Conservation (phyloP, 2,329 filamentous ascomycete species). For the Xylariomycetidae sp. region DNA sequence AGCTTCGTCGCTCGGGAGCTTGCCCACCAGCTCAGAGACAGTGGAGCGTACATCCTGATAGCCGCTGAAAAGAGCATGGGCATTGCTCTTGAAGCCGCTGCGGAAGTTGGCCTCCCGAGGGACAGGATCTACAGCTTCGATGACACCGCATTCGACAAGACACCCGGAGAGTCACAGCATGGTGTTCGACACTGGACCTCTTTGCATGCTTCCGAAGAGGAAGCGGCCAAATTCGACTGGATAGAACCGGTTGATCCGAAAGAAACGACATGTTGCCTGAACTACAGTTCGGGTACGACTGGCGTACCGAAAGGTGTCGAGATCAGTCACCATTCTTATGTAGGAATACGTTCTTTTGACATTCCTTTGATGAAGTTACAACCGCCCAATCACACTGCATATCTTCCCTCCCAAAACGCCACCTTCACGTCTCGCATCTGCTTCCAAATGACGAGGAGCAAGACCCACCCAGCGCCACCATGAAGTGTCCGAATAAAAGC, state of each 20-base stretch:
- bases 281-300: slow-evolving; percentile 75
- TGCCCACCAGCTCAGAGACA: slow-evolving; percentile 68
- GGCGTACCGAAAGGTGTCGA: slow-evolving; percentile 80
- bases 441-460: too few species aligned
- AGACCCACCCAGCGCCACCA: too few species aligned
- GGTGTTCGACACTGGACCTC: slow-evolving; percentile 23
- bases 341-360: too few species aligned
- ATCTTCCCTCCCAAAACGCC: too few species aligned
- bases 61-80: slow-evolving; percentile 54
- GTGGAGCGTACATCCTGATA: slow-evolving; percentile 61
- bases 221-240: slow-evolving; percentile 59
- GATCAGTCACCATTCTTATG: slow-evolving; percentile 71
- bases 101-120: slow-evolving; percentile 46
- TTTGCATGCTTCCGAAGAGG: slow-evolving; percentile 19
- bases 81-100: slow-evolving; percentile 61
- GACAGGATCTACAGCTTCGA: slow-evolving; percentile 62
- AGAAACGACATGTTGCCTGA: slow-evolving; percentile 58
- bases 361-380: too few species aligned
- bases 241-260: slow-evolving; percentile 45
- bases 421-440: too few species aligned
- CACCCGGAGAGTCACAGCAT: slow-evolving; percentile 17
- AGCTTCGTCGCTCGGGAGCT: slow-evolving; percentile 64
- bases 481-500: too few species aligned
- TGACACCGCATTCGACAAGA: slow-evolving; percentile 34
- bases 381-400: too few species aligned